Evolutionary conservation across 2,329 filamentous ascomycete species (phyloP), one percentile per base, ranked within the genome.

Genomic region (Talaromyces sp.): DNA sequence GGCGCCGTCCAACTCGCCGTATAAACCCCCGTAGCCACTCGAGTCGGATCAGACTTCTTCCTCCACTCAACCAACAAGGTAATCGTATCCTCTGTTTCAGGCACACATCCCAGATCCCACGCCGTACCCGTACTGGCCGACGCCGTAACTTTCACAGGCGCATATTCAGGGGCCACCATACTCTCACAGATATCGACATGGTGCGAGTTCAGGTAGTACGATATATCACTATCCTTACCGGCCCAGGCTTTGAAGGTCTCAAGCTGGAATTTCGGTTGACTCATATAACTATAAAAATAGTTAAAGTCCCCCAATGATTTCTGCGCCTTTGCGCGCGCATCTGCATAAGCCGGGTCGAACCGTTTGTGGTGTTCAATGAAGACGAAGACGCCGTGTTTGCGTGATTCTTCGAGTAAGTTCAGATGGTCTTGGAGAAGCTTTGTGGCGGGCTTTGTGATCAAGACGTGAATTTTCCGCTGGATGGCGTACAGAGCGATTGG

Each of bases 201-300:
- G 78, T 97, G 92, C 63, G 86, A 91, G 81, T 97, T 97, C 64
- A 97, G 84, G 76, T 97, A 97, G 80, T 97, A 97, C 9, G 88
- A 92, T 67, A 97, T 97, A 73, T 97, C 93, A 31, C 88, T 92
- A 66, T 96, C 91, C 67, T 87, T 85, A 63, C 92, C 92, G 0
- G 92, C 92, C 91, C 91, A 96, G 2, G 91, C 88, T 75, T 91
- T 92, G 85, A 96, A 96, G 0, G 91, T 96, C 80, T 95, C 89
- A 50, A 96, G 83, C 77, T 96, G 91, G 53, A 82, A 90, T 78
- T 95, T 96, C 61, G 88, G 89, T 80, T 96, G 91, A 52, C 86
- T 90, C 91, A 96, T 96, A 83, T 97, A 97, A 66, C 84, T 88
- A 82, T 96, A 97, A 73, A 96, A 97, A 81, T 97, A 97, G 80